Percentiles rank a stretch among this genome's conserved stretches.
These are phyloP conservation scores for Ammopiptanthus mongolicus DNA, from an alignment of 306 rosid genomes.

Conservation along the genomic window DNA sequence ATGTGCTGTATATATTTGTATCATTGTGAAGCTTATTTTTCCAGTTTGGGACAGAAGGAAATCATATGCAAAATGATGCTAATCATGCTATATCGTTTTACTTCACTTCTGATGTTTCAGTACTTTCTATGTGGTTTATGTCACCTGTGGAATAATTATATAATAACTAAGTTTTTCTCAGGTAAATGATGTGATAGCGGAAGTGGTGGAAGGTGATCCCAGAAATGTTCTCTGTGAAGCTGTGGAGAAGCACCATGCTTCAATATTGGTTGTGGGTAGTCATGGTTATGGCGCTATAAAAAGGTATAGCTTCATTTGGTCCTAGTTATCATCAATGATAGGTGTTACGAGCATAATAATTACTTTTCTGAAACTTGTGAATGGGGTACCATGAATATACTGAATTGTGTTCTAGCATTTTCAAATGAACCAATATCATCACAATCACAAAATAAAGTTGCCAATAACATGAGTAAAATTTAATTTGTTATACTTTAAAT, in stretches of 20 bases:
- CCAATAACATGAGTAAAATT: not conserved
- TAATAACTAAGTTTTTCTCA: slow-evolving; percentile 20
- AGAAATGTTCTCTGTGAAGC: slow-evolving; percentile 67
- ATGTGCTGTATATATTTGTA: not conserved
- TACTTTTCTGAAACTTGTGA: not conserved
- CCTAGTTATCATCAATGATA: not conserved
- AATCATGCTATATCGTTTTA: not conserved
- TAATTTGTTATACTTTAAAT: not conserved
- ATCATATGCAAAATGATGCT: not conserved
- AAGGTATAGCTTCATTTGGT: slow-evolving; percentile 37
- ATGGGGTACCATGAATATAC: not conserved
- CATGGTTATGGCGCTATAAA: slow-evolving; percentile 78
- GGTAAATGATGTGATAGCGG: slow-evolving; percentile 41
- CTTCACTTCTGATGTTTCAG: not conserved
- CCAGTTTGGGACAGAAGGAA: not conserved
- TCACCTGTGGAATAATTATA: not conserved
- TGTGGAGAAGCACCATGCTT: slow-evolving; percentile 61
- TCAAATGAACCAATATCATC: not conserved
- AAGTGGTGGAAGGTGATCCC: slow-evolving; percentile 66
- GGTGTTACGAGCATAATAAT: not conserved
- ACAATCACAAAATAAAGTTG: not conserved
- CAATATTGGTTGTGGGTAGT: slow-evolving; percentile 72
- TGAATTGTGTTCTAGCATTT: not conserved
- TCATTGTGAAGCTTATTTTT: not conserved
- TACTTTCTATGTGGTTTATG: not conserved